Conservation (phyloP, 108 stramenopile species). For the Aurantiochytrium sp. region DNA sequence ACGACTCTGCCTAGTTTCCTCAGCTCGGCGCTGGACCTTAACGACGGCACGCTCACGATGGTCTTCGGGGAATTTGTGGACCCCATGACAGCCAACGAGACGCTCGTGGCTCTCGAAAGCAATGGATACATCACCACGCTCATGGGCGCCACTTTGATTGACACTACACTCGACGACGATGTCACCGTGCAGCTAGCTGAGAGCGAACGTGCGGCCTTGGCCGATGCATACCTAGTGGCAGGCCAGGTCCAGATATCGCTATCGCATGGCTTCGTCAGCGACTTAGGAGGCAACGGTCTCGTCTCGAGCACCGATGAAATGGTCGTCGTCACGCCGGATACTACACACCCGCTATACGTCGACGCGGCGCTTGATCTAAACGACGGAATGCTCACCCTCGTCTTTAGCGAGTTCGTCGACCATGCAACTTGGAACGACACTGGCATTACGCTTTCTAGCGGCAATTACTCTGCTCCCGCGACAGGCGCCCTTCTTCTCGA, state of each 20-base stretch:
- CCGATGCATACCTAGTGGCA: too few species aligned
- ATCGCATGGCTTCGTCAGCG: too few species aligned
- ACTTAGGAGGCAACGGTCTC: background rate
- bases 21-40: background rate
- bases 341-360: background rate
- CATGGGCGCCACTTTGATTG: background rate
- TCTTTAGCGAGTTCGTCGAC: background rate
- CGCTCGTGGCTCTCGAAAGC: background rate
- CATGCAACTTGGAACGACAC: too few species aligned
- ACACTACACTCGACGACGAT: too few species aligned
- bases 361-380: background rate
- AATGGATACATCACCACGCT: background rate
- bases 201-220: too few species aligned
- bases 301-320: background rate
- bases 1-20: background rate
- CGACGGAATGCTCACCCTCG: background rate
- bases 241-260: too few species aligned
- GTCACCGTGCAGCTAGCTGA: too few species aligned
- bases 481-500: too few species aligned
- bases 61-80: background rate
- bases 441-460: too few species aligned
- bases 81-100: background rate
- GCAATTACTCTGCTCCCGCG: too few species aligned
- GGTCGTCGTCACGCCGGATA: background rate
- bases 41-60: background rate